These are phyloP conservation scores for Skeletonema menzelii DNA, from an alignment of 108 stramenopile species.

Conservation along the genomic window DNA sequence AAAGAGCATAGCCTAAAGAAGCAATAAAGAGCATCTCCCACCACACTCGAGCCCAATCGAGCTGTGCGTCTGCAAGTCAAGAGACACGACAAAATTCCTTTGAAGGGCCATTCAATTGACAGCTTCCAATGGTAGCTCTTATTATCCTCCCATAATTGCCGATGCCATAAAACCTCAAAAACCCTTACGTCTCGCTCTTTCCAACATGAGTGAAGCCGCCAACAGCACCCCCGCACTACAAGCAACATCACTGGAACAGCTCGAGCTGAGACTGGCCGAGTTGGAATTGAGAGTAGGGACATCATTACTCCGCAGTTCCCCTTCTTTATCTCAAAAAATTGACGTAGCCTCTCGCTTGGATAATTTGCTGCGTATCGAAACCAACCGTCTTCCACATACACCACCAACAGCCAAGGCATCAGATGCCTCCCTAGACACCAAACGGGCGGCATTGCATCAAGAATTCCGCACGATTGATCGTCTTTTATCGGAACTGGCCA, in stretches of 20 bases:
- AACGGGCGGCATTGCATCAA: slow-evolving; percentile 38
- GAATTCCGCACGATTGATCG: slow-evolving; percentile 36
- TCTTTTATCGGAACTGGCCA: slow-evolving; percentile 30
- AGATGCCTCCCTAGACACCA: slow-evolving; percentile 2
- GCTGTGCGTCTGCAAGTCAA: too few relatives aligned
- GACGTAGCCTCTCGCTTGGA: slow-evolving; percentile 31
- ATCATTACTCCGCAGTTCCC: background rate
- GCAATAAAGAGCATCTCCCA: too few relatives aligned
- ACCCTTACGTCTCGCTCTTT: too few relatives aligned
- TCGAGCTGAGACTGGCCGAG: slow-evolving; percentile 29
- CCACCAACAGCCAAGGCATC: slow-evolving; percentile 17
- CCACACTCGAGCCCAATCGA: too few relatives aligned
- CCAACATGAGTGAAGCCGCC: slow-evolving; percentile 2
- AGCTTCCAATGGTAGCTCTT: too few relatives aligned
- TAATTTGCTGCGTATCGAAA: slow-evolving; percentile 28
- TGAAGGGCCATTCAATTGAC: too few relatives aligned
- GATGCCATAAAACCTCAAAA: too few relatives aligned
- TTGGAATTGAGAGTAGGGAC: slow-evolving; percentile 29
- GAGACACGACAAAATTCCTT: too few relatives aligned
- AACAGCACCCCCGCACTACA: background rate
- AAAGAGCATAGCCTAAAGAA: too few relatives aligned
- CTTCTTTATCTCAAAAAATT: background rate
- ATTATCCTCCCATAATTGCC: too few relatives aligned
- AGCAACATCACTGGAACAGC: slow-evolving; percentile 9
- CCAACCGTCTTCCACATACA: slow-evolving; percentile 1